phyloP scores from a whole-genome alignment of 306 rosid species.

The Betula pendula region DNA sequence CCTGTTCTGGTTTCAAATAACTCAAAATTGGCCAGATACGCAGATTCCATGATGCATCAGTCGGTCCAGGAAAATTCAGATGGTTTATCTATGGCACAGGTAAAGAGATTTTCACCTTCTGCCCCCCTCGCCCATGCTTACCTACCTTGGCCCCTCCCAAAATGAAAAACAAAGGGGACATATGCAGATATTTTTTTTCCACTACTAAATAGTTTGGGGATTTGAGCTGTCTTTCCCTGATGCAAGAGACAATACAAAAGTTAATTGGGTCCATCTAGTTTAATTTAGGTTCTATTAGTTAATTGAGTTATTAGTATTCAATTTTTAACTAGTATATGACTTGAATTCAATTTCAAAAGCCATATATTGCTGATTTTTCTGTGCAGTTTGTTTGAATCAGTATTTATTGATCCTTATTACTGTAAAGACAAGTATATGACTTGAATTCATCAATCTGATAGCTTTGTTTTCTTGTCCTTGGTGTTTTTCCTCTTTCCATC shows the following conservation, averaged over 20 bases:
- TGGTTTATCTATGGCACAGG: slow-evolving; percentile 40
- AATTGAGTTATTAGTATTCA: too few relatives aligned
- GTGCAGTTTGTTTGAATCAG: not conserved
- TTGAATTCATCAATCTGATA: slow-evolving; percentile 28
- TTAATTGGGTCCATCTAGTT: too few relatives aligned
- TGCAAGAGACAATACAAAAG: too few relatives aligned
- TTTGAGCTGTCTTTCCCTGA: not conserved
- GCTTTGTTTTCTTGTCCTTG: slow-evolving; percentile 22
- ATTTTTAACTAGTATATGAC: too few relatives aligned
- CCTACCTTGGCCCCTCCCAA: not conserved
- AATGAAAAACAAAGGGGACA: not conserved
- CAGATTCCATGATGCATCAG: slow-evolving; percentile 24
- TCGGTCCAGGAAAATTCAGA: slow-evolving; percentile 26
- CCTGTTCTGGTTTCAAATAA: slow-evolving; percentile 30
- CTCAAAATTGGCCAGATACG: slow-evolving; percentile 19
- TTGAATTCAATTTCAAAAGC: not conserved
- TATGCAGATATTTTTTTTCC: not conserved
- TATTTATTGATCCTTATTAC: not conserved
- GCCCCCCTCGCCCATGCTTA: slow-evolving; percentile 19
- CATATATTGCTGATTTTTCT: not conserved
- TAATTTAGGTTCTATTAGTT: too few relatives aligned
- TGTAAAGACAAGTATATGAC: not conserved
- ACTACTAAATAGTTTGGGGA: not conserved
- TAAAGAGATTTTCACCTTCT: slow-evolving; percentile 27
- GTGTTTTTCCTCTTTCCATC: slow-evolving; percentile 28